Base-by-base conservation (phyloP, 1,284 basidiomycete genomes). In the Cryptococcus sp. region DNA sequence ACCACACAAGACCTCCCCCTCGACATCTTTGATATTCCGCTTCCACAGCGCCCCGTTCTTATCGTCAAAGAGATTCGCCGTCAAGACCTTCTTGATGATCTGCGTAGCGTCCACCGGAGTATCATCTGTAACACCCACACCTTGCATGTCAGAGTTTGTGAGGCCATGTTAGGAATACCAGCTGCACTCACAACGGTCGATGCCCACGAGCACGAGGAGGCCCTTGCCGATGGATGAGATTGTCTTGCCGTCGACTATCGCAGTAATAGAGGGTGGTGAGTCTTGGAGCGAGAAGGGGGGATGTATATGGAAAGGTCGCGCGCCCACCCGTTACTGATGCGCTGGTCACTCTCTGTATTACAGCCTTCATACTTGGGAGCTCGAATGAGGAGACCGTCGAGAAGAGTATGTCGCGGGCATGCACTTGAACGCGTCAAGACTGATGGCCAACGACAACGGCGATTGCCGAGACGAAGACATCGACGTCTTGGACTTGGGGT, bases 131-230 rank as follows among this genome's bases (percentile, higher is more conserved):
- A 36, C 20, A 43, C 18, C 16, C 16, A 49, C 23, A 8, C n/a
- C 35, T 33, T 12, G 4, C 16, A 8, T 24, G 23, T 33, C 39
- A 21, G 12, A 40, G 33, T n/a, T n/a, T n/a, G n/a, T n/a, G n/a
- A n/a, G n/a, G n/a, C 11, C 12, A 15, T 42, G 24, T 16, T 3
- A 37, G 35, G n/a, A 44, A 46, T 35, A 0, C 55, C 40, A 1
- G n/a, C 46, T 35, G 18, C 28, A 57, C 81, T 71, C 78, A 89
- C 90, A 88, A 76, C 80, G 80, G 47, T 87, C 88, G 62, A 95
- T 88, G 33, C 91, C 92, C 40, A 95, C 84, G 16, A 95, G 83
- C 33, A 93, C 87, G 83, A 94, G 87, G 18, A 95, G 79, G 1
- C 91, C 92, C 63, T 81, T 81, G 12, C 86, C 86, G 62, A 94